Evolutionary conservation across 306 rosid species (phyloP), one percentile per base, ranked within the genome.

Genomic region (Cotoneaster glaucophyllus): DNA sequence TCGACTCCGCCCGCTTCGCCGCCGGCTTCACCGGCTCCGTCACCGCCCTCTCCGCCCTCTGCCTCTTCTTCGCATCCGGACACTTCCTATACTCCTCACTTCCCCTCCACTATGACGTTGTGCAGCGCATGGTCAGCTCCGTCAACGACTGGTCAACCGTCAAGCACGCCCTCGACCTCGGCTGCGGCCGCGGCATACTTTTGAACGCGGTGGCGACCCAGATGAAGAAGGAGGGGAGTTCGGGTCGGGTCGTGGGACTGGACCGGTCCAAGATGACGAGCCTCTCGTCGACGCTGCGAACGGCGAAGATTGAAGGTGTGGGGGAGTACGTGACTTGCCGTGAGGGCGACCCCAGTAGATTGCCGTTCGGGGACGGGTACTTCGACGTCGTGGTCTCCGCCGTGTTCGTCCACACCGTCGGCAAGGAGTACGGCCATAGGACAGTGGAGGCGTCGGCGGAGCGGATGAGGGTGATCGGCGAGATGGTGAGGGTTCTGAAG

Each of bases 351-450:
- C 93, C 93, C 22, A 75, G 96, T 75, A 57, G 97, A 74, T 63
- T 96, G 37, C 99, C 99, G 34, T 96, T 96, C 77, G 90, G 90
- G 50, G 99, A 96, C 7, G 90, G 88, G 44, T 92, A 86, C 83
- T 96, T 96, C 77, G 99, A 96, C 77, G 98, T 96, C 70, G 98
- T 96, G 65, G 99, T 96, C 0, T 96, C 99, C 0, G 98, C 96
- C 4, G 97, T 87, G 86, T 96, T 92, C 73, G 89, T 96, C 67
- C 99, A 96, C 83, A 96, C 96, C 0, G 93, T 92, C 0, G 99
- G 99, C 70, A 90, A 83, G 72, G 97, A 95, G 93, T 82, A 89
- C 81, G 98, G 99, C 4, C 81, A 79, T 18, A 82, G 84, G 34
- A 84, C 97, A 76, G 99, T 85, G 73, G 97, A 93, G 89, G 99